Evolutionary conservation across 1,139 yeast species (phyloP).

Genomic region (Petasospora rhodanensis): DNA sequence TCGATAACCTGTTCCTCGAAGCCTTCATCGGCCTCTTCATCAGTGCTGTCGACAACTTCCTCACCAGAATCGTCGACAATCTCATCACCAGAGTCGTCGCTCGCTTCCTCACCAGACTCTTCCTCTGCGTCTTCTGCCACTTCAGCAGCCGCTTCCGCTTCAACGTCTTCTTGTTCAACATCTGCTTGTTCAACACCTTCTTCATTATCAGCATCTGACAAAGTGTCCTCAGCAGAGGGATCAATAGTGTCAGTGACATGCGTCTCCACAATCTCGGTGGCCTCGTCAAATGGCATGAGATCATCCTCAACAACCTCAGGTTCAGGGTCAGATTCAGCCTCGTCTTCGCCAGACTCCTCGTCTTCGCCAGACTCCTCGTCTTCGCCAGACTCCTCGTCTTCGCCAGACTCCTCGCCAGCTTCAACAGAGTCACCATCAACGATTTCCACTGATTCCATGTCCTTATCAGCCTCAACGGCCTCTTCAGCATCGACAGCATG

Average conservation of each 20-base stretch:
- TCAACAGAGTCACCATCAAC: background rate
- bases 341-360: background rate
- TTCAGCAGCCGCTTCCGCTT: constrained; percentile 1
- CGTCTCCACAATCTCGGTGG: background rate
- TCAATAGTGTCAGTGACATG: background rate
- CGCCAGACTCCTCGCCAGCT: constrained; percentile 3
- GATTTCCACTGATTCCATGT: no score
- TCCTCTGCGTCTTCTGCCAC: constrained; percentile 5
- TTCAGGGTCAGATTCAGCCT: no score
- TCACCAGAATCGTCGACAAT: background rate
- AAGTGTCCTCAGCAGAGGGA: no score
- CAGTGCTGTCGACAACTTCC: background rate
- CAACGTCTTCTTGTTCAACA: no score
- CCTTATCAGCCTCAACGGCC: background rate
- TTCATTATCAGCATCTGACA: no score
- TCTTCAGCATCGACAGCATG: constrained; percentile 2
- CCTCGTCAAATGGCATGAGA: no score
- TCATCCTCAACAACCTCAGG: no score
- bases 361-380: constrained; percentile 1
- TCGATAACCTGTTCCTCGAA: no score
- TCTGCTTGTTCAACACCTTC: no score
- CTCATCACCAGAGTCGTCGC: background rate
- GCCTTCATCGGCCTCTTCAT: background rate
- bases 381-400: constrained; percentile 2
- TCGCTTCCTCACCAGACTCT: constrained; percentile 1